Evolutionary conservation across 768 basidiomycete species (phyloP).

Genomic region (Lentinus brumalis): DNA sequence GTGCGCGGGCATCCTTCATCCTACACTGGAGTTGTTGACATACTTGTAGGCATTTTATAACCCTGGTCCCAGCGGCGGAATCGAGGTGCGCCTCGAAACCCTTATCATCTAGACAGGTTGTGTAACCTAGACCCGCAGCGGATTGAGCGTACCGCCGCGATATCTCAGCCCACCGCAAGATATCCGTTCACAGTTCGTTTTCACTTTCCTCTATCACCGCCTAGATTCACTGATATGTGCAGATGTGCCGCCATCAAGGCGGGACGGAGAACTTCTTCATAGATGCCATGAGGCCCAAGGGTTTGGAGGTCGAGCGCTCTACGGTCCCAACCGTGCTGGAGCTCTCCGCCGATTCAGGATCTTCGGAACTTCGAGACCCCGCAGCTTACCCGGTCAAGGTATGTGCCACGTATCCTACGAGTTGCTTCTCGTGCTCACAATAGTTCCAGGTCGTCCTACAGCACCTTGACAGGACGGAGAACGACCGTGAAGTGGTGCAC

Average conservation of each 20-base stretch:
- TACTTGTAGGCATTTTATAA: conserved; percentile 71
- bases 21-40: neutral
- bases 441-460: conserved; percentile 44
- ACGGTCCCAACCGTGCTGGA: conserved; percentile 44
- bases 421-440: neutral
- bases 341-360: conserved; percentile 36
- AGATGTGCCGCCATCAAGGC: conserved; percentile 67
- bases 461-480: conserved; percentile 38
- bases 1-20: neutral
- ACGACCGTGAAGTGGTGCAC: conserved; percentile 29
- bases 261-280: conserved; percentile 62
- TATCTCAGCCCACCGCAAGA: conserved; percentile 64
- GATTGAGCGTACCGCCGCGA: conserved; percentile 62
- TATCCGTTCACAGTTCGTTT: conserved; percentile 68
- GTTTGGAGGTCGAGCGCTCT: conserved; percentile 42
- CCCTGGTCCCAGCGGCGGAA: conserved; percentile 59
- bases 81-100: conserved; percentile 47
- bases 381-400: conserved; percentile 33
- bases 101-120: too few relatives aligned
- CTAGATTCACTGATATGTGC: neutral
- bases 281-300: conserved; percentile 52
- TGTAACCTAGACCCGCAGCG: conserved; percentile 40
- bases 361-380: conserved; percentile 42
- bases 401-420: neutral
- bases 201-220: too few relatives aligned